Base-by-base conservation (phyloP, 371 early-diverging fungal genomes). In the Amoeboaphelidium protococcarum region DNA sequence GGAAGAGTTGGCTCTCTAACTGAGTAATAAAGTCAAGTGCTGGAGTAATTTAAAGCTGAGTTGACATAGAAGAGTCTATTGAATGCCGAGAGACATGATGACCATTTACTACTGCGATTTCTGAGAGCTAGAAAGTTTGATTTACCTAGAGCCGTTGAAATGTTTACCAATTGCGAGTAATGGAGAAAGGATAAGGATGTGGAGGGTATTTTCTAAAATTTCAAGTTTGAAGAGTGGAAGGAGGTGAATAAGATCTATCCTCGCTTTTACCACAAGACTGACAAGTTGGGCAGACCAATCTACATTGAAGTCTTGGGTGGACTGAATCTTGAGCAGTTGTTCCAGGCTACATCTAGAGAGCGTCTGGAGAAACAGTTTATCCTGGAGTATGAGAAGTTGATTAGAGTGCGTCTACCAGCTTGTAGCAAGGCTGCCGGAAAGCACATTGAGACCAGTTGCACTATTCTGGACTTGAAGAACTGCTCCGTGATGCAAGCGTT, bases 181-280 rank as follows among this genome's bases (percentile, higher is more conserved):
- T 78, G 79, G 79, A 52, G 76, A 12, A 62, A 61, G 51, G 68
- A 72, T 48, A 63, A 56, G 41, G 50, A 58, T 1, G 66, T 69
- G 31, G 66, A 67, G 26, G 52, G 55, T 13, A 43, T 67, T 25
- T 57, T 53, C 25, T 51, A 59, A n/a, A 52, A 47, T 13, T 69
- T 67, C 45, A 54, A 60, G 52, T 64, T 65, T 48, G 55, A 61
- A 42, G 66, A 67, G 46, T 58, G 52, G 37, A 62, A 63, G 6
- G 59, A 57, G 37, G 63, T 69, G 25, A 56, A 54, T 47, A 53
- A 58, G 41, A 48, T 64, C 44, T 78, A 76, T 58, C 76, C 77
- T 25, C 69, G 75, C 20, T 79, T 68, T 59, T 79, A 79, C 58
- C 80, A 79, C 58, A 71, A 72, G 48, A 63, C 64, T 23, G 79